Conservation (phyloP, 306 rosid species). For the Begonia loranthoides region DNA sequence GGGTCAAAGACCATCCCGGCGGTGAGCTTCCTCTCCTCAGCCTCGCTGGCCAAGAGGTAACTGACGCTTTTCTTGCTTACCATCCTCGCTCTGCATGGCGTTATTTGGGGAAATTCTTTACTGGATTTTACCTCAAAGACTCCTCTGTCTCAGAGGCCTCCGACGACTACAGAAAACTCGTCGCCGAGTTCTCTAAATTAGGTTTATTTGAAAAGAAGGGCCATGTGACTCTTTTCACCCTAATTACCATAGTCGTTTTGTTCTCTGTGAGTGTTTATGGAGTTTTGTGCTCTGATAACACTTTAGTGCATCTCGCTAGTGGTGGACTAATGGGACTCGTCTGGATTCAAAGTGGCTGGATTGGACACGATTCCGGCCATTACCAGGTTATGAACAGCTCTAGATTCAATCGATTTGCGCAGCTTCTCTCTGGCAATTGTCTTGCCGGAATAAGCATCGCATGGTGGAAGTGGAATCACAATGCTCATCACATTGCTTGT, state of each 20-base stretch:
- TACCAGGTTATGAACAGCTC: conserved; percentile 46
- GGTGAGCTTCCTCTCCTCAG: conserved; percentile 43
- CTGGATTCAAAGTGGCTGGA: conserved; percentile 74
- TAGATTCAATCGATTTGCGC: conserved; percentile 31
- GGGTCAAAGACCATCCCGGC: conserved; percentile 56
- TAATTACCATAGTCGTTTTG: conserved; percentile 18
- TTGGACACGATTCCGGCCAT: conserved; percentile 39
- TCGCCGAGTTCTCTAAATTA: conserved; percentile 21
- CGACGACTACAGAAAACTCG: conserved; percentile 16
- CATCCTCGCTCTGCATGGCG: conserved; percentile 45
- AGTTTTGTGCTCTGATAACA: conserved; percentile 26
- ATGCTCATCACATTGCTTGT: conserved; percentile 76
- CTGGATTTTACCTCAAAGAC: conserved; percentile 33
- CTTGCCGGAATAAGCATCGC: conserved; percentile 84
- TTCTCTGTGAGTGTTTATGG: conserved; percentile 30
- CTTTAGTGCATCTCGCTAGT: conserved; percentile 37
- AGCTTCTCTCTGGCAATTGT: conserved; percentile 68
- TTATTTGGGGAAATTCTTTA: conserved; percentile 29
- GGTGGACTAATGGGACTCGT: conserved; percentile 55
- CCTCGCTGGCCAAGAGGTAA: conserved; percentile 69
- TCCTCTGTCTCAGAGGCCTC: conserved; percentile 47
- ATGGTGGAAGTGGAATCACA: conserved; percentile 98
- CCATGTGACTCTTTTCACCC: conserved; percentile 15
- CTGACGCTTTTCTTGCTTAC: conserved; percentile 66
- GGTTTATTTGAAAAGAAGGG: conserved; percentile 50